These are phyloP conservation scores for Prillingera fragicola DNA, from an alignment of 1,284 basidiomycete species.

Conservation along the genomic window DNA sequence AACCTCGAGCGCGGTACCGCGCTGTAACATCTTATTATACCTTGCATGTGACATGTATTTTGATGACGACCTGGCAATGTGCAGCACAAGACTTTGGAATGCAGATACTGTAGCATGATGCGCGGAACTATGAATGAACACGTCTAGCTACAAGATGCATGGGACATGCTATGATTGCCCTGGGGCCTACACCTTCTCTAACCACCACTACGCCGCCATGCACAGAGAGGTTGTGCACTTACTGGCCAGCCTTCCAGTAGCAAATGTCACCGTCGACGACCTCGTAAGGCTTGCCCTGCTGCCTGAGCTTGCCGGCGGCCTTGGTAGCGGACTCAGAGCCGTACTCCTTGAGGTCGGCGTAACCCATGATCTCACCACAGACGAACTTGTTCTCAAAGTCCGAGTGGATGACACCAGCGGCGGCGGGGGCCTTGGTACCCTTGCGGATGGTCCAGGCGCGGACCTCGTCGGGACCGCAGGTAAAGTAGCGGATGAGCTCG, in stretches of 20 bases:
- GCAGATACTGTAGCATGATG: background rate
- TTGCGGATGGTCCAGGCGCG: conserved; percentile 96
- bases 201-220: too few species aligned
- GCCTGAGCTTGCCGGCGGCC: conserved; percentile 88
- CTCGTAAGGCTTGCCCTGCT: conserved; percentile 86
- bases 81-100: background rate
- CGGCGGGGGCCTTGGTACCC: conserved; percentile 91
- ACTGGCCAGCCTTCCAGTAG: conserved; percentile 43
- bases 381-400: conserved; percentile 82
- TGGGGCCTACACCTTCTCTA: too few species aligned
- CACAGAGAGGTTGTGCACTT: too few species aligned
- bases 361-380: conserved; percentile 98
- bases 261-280: conserved; percentile 50
- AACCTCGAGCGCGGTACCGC: conserved; percentile 95
- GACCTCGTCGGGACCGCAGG: conserved; percentile 92
- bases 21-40: conserved; percentile 50
- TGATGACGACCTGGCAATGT: background rate
- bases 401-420: conserved; percentile 92
- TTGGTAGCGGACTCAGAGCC: conserved; percentile 88
- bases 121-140: background rate
- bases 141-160: too few species aligned
- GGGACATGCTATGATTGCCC: too few species aligned
- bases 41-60: background rate
- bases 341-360: conserved; percentile 83
- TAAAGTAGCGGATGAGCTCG: conserved; percentile 94